Evolutionary conservation across 805 yeast species (phyloP), one percentile per base, ranked within the genome.

Genomic region (Candida easanensis): DNA sequence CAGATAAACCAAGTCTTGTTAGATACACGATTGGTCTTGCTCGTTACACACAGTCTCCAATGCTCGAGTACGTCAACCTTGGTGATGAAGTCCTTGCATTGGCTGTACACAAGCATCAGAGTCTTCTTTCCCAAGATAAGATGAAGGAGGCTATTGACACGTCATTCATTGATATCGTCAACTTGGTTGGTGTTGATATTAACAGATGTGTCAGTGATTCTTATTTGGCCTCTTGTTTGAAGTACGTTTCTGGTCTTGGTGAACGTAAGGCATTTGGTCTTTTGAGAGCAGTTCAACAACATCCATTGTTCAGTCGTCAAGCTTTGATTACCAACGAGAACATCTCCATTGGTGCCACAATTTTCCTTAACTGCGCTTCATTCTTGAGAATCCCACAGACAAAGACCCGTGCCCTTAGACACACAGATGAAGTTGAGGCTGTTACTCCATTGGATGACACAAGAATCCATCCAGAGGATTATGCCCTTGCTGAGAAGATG

Each of bases 401-500:
- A 35, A 54, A 74, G 62, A 58, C 62, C 40, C 49, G 50, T 25
- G 57, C 60, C 3, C 28, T 58, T 21, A 50, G 55, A 28, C 34
- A 50, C 33, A 60, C 63, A 45, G 73, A 67, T 46, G 72, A 80
- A 45, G 68, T 78, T n/a, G 80, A 82, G 21, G 76, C 84, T 27
- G 97, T 91, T 57, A 58, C 61, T 2, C 71, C 84, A 33, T 73
- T 93, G 53, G 99, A 93, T 63, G 90, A 93, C 39, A 93, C 99
- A 0, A 79, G 99, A 68, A 89, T 93, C 36, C 99, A 93, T 57
- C 98, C 98, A 7, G 98, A 93, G 65, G 99, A 93, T 66, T 93
- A 93, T 62, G 96, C 88, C 51, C 73, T 93, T 53, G 98, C 97
- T 3, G 79, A 93, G 39, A 93, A 93, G 63, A 93, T 93, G 90